These are phyloP conservation scores for Acanthochlamys bracteata DNA, from an alignment of 106 monocot species.

Conservation along the genomic window DNA sequence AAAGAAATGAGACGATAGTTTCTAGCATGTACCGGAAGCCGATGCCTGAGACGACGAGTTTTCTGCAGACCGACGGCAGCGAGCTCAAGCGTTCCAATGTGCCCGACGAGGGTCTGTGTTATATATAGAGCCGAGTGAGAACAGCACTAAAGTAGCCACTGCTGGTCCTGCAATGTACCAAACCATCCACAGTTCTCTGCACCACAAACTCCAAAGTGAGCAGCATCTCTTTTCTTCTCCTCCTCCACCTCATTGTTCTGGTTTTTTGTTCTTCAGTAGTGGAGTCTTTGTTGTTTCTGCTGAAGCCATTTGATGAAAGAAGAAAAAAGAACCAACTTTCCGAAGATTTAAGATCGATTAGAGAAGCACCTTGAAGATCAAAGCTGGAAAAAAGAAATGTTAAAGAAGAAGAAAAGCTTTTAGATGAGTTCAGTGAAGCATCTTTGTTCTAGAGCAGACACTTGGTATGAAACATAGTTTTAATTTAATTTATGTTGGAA, in stretches of 20 bases:
- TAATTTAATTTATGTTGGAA: no score
- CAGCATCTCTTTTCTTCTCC: constrained; percentile 10
- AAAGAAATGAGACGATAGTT: neutral
- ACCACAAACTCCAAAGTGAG: neutral
- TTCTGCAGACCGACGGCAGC: constrained; percentile 33
- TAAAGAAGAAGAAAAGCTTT: no score
- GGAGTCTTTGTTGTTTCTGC: neutral
- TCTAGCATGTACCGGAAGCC: constrained; percentile 30
- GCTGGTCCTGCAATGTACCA: constrained; percentile 35
- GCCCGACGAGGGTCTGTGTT: constrained; percentile 27
- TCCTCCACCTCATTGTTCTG: neutral
- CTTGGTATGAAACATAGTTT: no score
- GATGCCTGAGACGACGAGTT: constrained; percentile 32
- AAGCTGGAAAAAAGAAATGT: no score
- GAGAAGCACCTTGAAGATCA: no score
- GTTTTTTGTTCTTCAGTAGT: neutral
- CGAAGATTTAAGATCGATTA: no score
- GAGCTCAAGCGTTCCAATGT: constrained; percentile 33
- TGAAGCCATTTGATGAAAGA: no score
- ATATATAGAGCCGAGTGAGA: constrained; percentile 12
- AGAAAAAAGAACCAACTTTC: no score
- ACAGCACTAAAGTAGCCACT: constrained; percentile 19
- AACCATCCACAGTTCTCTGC: constrained; percentile 9
- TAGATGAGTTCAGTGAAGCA: no score
- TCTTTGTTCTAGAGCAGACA: no score